These are phyloP conservation scores for Candida anglica DNA, from an alignment of 805 yeast species.

Conservation along the genomic window DNA sequence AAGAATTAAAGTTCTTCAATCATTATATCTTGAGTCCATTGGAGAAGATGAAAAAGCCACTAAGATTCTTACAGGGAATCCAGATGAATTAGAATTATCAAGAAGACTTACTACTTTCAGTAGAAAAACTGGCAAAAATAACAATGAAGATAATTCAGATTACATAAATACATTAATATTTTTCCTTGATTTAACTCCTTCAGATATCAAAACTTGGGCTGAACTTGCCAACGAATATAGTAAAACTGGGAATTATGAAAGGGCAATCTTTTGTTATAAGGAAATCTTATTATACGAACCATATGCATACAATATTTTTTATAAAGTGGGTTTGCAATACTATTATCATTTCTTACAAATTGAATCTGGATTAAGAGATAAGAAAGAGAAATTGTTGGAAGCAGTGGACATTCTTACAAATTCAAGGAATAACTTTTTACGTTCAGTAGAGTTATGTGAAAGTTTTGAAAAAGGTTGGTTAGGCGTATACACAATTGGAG, in stretches of 20 bases:
- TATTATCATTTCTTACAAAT: slow-evolving; percentile 28
- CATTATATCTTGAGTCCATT: slow-evolving; percentile 55
- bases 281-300: slow-evolving; percentile 72
- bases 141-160: slow-evolving; percentile 15
- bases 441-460: slow-evolving; percentile 76
- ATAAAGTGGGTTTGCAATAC: slow-evolving; percentile 49
- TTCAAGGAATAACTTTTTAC: slow-evolving; percentile 49
- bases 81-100: slow-evolving; percentile 34
- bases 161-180: slow-evolving; percentile 54
- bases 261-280: slow-evolving; percentile 62
- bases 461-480: slow-evolving; percentile 70
- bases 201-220: slow-evolving; percentile 75
- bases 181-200: slow-evolving; percentile 61
- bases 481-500: slow-evolving; percentile 46
- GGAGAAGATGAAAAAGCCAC: slow-evolving; percentile 30
- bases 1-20: slow-evolving; percentile 51
- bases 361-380: slow-evolving; percentile 11
- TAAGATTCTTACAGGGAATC: slow-evolving; percentile 20
- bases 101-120: slow-evolving; percentile 34
- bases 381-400: slow-evolving; percentile 28
- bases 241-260: slow-evolving; percentile 56
- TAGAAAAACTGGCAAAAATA: slow-evolving; percentile 15
- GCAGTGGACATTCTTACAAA: slow-evolving; percentile 18
- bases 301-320: slow-evolving; percentile 61
- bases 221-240: slow-evolving; percentile 69